phyloP scores from a whole-genome alignment of 345 rosid species.

The Bruguiera parviflora region DNA sequence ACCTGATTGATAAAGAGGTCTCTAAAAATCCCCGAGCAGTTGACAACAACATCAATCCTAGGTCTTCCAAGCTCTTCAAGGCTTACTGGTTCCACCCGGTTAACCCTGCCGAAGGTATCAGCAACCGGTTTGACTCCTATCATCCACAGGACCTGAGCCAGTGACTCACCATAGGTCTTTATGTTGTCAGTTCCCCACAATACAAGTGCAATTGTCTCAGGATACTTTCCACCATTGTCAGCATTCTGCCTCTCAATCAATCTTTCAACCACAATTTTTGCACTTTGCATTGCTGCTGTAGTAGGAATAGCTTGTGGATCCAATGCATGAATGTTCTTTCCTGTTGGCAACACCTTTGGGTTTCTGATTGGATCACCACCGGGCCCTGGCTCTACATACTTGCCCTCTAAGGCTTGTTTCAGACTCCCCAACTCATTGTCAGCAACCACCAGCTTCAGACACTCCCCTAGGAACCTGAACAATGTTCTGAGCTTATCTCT shows the following conservation, averaged over 20 bases:
- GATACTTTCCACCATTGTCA: constrained; percentile 88
- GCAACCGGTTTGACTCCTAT: constrained; percentile 87
- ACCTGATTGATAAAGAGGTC: constrained; percentile 98
- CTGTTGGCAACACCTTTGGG: constrained; percentile 95
- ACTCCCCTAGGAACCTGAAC: constrained; percentile 81
- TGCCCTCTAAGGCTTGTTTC: constrained; percentile 94
- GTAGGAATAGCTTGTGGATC: constrained; percentile 99
- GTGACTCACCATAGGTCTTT: constrained; percentile 95
- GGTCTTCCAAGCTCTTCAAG: constrained; percentile 98
- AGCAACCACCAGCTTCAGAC: constrained; percentile 83
- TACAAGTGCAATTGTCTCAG: constrained; percentile 92
- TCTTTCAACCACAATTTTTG: constrained; percentile 84
- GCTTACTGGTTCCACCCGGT: constrained; percentile 83
- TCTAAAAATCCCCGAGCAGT: constrained; percentile 98
- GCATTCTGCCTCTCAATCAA: constrained; percentile 82
- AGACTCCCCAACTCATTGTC: constrained; percentile 91
- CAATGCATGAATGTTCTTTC: constrained; percentile 96
- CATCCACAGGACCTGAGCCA: constrained; percentile 98
- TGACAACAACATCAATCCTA: constrained; percentile 94
- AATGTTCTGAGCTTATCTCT: constrained; percentile 72
- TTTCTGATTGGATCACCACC: constrained; percentile 98
- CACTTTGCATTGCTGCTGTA: constrained; percentile 95
- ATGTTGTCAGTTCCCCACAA: constrained; percentile 99
- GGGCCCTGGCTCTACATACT: constrained; percentile 94
- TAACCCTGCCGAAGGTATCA: constrained; percentile 89